Evolutionary conservation across 345 rosid genomes (phyloP).

Genomic region (Eucalyptus virginea): DNA sequence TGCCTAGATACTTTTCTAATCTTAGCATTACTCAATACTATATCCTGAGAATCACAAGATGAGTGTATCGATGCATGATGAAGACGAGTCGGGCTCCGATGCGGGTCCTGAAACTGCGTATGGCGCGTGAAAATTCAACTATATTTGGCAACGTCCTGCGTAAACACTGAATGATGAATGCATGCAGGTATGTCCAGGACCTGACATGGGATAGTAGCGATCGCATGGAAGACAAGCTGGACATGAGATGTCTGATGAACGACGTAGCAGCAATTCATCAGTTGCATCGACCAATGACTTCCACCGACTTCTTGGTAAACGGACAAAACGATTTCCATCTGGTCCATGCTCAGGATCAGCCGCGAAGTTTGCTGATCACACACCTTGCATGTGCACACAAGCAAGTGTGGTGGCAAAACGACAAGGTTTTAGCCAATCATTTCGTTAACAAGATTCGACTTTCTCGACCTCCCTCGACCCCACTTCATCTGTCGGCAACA

Average conservation of each 20-base stretch:
- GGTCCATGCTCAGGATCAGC: neutral
- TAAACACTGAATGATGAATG: neutral
- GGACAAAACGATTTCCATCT: neutral
- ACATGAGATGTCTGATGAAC: neutral
- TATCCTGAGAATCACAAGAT: neutral
- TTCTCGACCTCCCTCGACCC: neutral
- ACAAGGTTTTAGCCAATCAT: neutral
- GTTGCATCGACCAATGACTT: neutral
- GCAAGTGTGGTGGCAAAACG: neutral
- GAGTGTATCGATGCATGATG: neutral
- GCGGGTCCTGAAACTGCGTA: neutral
- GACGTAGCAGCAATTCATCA: neutral
- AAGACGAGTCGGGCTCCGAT: neutral
- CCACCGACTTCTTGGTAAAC: neutral
- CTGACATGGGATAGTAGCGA: neutral
- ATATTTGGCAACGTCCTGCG: neutral
- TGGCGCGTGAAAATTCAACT: neutral
- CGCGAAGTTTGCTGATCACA: neutral
- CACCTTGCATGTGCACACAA: neutral
- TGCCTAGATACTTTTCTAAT: neutral
- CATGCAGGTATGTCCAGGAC: neutral
- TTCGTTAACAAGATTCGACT: neutral
- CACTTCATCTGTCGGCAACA: neutral
- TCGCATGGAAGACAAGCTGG: neutral
- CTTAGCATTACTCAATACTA: neutral